Evolutionary conservation across 2,329 filamentous ascomycete species (phyloP), one percentile per base, ranked within the genome.

Genomic region (Fusarium tricinctum): DNA sequence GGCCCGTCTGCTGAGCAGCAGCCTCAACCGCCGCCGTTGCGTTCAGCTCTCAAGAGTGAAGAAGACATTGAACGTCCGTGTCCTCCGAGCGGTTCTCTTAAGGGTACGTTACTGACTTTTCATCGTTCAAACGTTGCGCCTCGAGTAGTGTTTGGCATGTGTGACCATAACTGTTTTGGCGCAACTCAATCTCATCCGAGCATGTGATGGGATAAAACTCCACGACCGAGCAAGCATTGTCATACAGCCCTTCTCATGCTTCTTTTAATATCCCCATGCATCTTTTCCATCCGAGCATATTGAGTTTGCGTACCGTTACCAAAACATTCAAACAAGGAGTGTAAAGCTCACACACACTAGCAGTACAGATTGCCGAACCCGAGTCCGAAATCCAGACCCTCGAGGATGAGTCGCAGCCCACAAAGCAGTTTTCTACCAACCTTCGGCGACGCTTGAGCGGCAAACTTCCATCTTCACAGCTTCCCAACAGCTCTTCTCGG

Each of bases 341-440:
- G 5, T 35, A 45, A 48, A 56, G 71, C 77, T 76, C 61, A 74
- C 66, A 74, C 52, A 58, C 26, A 44, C 49, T 58, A 79, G 86
- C 85, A 58, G 87, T 89, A 54, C 86, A 88, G 73, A 89, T 89
- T 61, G 83, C 85, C 46, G 86, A 88, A 70, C 85, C 86, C 19
- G 75, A 74, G 20, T 72, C 75, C 35, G 79, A 79, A 46, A 59
- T 71, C 10, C 69, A 72, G 32, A 59, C 66, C 30, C 66, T 75
- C 33, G 79, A 80, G 17, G 76, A 79, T 46, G 79, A 80, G 12
- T 65, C 59, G 22, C 71, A 73, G 33, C 59, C 72, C 22, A 51
- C 71, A 58, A 79, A 75, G 54, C 75, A 77, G 47, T 79, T 77
- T 50, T 75, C 77, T 32, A 74, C 76, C 32, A 57, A 77, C 76